Conservation (phyloP, 768 basidiomycete species). For the Amanita brunnescens region DNA sequence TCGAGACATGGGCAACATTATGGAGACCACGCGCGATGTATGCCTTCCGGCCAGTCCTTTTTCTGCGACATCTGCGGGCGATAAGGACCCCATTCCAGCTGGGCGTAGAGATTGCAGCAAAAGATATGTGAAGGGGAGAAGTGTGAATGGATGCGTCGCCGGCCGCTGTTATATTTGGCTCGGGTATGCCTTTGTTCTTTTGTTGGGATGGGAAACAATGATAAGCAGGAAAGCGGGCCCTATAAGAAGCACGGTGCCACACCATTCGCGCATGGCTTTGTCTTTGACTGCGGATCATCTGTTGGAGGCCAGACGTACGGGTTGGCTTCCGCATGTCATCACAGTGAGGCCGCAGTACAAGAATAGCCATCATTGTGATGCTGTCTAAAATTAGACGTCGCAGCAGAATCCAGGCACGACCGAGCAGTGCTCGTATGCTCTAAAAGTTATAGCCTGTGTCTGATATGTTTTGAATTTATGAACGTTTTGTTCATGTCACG, state of each 20-base stretch:
- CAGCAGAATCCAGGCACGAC: too few species aligned
- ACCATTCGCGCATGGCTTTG: background rate
- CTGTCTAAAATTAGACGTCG: too few species aligned
- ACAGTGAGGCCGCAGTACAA: background rate
- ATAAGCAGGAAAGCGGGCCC: background rate
- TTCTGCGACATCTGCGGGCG: constrained; percentile 28
- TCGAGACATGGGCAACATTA: constrained; percentile 3
- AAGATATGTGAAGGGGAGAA: background rate
- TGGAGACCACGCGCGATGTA: background rate
- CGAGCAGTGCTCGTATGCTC: too few species aligned
- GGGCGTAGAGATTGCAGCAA: background rate
- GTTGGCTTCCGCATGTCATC: background rate
- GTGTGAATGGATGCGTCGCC: background rate
- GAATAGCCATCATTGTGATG: background rate
- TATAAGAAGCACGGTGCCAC: background rate
- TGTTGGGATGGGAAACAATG: background rate
- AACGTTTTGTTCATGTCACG: too few species aligned
- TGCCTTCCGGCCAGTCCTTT: constrained; percentile 12
- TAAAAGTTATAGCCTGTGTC: too few species aligned
- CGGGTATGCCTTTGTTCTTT: background rate
- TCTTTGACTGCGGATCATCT: background rate
- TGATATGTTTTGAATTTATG: too few species aligned
- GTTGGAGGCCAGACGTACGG: too few species aligned
- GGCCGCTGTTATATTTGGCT: background rate
- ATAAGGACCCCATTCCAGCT: constrained; percentile 10